These are phyloP conservation scores for Ilex paraguariensis DNA, from an alignment of 305 asterid genomes.

Conservation along the genomic window DNA sequence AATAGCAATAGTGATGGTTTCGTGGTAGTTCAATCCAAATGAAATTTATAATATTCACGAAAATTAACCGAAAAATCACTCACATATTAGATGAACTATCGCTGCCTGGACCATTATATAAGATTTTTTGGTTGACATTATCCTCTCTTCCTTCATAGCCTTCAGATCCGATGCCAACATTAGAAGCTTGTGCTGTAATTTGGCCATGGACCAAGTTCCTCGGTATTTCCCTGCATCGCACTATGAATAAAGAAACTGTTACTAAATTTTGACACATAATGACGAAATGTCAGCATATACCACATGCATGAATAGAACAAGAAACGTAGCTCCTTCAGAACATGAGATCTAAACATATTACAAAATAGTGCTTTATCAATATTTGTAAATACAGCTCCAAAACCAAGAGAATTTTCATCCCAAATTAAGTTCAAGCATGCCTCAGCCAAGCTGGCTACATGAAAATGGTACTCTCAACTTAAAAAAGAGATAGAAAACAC, in stretches of 20 bases:
- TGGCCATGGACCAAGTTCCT: slow-evolving; percentile 18
- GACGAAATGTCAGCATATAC: neutral
- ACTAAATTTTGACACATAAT: neutral
- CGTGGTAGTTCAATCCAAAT: neutral
- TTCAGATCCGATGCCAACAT: slow-evolving; percentile 55
- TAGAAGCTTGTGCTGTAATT: slow-evolving; percentile 37
- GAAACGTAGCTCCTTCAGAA: neutral
- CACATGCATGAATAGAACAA: neutral
- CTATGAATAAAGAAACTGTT: slow-evolving; percentile 20
- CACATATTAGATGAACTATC: slow-evolving; percentile 37
- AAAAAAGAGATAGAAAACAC: too few relatives aligned
- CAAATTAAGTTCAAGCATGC: too few relatives aligned
- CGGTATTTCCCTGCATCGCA: slow-evolving; percentile 24
- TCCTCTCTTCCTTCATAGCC: slow-evolving; percentile 48
- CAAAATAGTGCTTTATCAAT: too few relatives aligned
- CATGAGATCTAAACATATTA: too few relatives aligned
- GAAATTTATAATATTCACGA: neutral
- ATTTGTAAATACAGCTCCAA: too few relatives aligned
- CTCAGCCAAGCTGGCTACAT: too few relatives aligned
- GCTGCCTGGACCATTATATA: slow-evolving; percentile 18
- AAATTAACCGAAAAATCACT: slow-evolving; percentile 7
- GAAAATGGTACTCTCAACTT: too few relatives aligned
- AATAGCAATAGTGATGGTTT: neutral
- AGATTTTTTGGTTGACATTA: slow-evolving; percentile 21
- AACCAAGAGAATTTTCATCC: too few relatives aligned